Conservation (phyloP, 2,329 filamentous ascomycete species). For the Ambrosiella xylebori region DNA sequence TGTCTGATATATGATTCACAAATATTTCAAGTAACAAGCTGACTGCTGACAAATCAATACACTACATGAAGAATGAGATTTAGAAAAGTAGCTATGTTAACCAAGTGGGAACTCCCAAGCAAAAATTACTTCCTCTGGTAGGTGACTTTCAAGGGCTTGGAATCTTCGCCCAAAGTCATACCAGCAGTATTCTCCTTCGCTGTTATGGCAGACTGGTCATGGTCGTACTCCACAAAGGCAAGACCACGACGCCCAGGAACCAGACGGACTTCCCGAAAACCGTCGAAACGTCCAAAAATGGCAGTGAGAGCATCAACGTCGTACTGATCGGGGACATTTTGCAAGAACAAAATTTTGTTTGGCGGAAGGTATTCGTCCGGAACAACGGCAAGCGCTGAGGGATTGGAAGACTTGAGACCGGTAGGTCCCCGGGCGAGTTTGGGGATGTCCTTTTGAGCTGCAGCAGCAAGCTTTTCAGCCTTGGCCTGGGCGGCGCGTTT, state of each 20-base stretch:
- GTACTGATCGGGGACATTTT: constrained; percentile 78
- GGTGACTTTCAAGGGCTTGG: constrained; percentile 75
- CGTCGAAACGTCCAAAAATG: constrained; percentile 79
- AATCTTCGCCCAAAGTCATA: constrained; percentile 49
- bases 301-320: constrained; percentile 61
- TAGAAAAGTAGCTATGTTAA: neutral
- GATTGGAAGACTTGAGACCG: constrained; percentile 61
- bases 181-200: constrained; percentile 88
- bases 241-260: constrained; percentile 78
- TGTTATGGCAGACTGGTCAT: constrained; percentile 71
- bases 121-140: constrained; percentile 66
- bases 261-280: constrained; percentile 80
- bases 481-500: constrained; percentile 64
- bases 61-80: too few relatives aligned
- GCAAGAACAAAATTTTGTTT: constrained; percentile 90
- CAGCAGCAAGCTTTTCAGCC: constrained; percentile 48
- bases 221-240: constrained; percentile 93
- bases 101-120: neutral
- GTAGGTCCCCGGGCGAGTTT: constrained; percentile 32
- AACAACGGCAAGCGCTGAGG: constrained; percentile 52
- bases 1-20: too few relatives aligned
- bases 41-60: neutral
- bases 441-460: constrained; percentile 40
- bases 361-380: constrained; percentile 97
- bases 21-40: neutral